phyloP scores from a whole-genome alignment of 1,139 yeast species.

The Sugiyamaella neomexicana region DNA sequence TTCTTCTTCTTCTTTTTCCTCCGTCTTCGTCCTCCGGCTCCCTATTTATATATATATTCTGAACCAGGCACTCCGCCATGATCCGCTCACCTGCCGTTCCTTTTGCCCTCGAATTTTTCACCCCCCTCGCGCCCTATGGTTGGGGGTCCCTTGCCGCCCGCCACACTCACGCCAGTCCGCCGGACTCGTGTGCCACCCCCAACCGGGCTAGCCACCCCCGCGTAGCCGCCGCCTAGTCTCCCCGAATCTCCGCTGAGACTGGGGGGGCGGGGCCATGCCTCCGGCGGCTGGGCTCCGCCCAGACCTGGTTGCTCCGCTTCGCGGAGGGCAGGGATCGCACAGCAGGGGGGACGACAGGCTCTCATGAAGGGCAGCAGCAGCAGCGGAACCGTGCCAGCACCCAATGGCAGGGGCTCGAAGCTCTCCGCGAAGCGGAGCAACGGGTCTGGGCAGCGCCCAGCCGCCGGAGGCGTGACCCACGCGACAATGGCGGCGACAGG shows the following conservation, averaged over 20 bases:
- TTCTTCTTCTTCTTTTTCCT: not conserved
- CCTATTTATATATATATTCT: too few relatives aligned
- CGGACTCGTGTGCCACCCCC: too few relatives aligned
- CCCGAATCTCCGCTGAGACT: not conserved
- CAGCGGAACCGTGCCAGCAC: not conserved
- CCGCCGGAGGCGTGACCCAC: not conserved
- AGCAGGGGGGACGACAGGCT: not conserved
- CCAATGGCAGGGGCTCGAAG: not conserved
- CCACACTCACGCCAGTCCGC: too few relatives aligned
- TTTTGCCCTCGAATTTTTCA: too few relatives aligned
- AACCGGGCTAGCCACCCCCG: not conserved
- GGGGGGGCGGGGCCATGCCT: too few relatives aligned
- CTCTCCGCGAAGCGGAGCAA: conserved; percentile 4
- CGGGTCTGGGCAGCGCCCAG: conserved; percentile 1
- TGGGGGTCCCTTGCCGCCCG: too few relatives aligned
- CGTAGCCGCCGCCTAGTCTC: not conserved
- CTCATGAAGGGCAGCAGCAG: not conserved
- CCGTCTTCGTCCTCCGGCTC: not conserved
- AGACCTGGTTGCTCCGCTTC: not conserved
- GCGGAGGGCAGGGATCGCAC: not conserved
- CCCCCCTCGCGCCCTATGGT: too few relatives aligned
- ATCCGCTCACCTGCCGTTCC: too few relatives aligned
- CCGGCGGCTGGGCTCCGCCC: conserved; percentile 1
- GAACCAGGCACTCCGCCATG: too few relatives aligned
- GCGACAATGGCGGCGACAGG: not conserved